These are phyloP conservation scores for Dendrobium chrysotoxum DNA, from an alignment of 106 monocot genomes.

Conservation along the genomic window DNA sequence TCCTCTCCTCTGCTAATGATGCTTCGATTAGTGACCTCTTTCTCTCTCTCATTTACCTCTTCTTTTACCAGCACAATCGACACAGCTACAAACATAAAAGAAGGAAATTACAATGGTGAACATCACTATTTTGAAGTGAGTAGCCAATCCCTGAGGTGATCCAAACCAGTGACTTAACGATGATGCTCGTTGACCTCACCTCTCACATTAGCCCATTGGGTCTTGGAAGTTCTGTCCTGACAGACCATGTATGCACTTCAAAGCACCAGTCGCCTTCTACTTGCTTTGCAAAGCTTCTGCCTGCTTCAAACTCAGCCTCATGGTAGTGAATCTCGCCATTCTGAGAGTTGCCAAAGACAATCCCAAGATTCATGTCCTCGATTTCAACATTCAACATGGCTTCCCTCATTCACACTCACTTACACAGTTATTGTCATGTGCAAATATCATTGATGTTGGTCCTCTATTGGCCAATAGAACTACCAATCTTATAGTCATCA, in stretches of 20 bases:
- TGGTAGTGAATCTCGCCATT: conserved; percentile 60
- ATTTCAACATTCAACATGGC: conserved; percentile 61
- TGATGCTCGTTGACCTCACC: conserved; percentile 38
- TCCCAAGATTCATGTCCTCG: conserved; percentile 50
- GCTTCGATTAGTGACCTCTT: neutral
- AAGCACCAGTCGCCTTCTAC: conserved; percentile 37
- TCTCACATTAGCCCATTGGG: conserved; percentile 15
- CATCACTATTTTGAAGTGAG: conserved; percentile 21
- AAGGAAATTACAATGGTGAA: conserved; percentile 37
- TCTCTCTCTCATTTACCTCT: conserved; percentile 19
- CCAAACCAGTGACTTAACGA: conserved; percentile 52
- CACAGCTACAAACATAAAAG: conserved; percentile 42
- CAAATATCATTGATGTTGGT: conserved; percentile 17
- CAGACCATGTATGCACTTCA: conserved; percentile 24
- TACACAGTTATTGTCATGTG: neutral
- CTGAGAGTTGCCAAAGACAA: conserved; percentile 29
- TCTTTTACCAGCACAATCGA: conserved; percentile 51
- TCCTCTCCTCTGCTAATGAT: no score
- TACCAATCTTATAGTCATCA: conserved; percentile 18
- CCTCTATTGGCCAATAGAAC: neutral
- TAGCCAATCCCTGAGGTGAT: conserved; percentile 47
- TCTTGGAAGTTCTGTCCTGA: neutral
- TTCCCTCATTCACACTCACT: conserved; percentile 25
- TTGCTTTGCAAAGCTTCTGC: conserved; percentile 48
- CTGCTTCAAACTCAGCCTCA: conserved; percentile 41